A percentile compares a stretch with the other conserved stretches of the same genome.
Evolutionary conservation across 768 basidiomycete species (phyloP).

Genomic region (Ephemerocybe angulata): DNA sequence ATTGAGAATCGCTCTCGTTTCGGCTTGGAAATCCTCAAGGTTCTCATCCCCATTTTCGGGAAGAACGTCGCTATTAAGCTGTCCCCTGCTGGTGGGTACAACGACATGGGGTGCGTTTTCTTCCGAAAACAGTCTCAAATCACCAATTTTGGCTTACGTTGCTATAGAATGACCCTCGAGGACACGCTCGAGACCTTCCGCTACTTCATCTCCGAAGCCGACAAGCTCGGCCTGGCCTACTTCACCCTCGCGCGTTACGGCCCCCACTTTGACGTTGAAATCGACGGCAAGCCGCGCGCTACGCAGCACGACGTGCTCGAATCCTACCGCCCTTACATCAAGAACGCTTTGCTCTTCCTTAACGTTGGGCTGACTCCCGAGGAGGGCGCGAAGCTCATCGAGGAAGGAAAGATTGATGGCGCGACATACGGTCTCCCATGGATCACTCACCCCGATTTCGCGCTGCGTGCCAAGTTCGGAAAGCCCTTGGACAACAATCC

Average conservation of each 20-base stretch:
- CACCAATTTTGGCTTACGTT: background rate
- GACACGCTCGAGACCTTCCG: conserved; percentile 36
- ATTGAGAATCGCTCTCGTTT: conserved; percentile 56
- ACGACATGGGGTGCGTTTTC: conserved; percentile 16
- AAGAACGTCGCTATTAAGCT: conserved; percentile 15
- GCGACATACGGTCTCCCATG: conserved; percentile 34
- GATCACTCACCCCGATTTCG: conserved; percentile 39
- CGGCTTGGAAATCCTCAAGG: conserved; percentile 48
- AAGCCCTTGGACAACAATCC: conserved; percentile 23
- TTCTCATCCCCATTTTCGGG: conserved; percentile 14
- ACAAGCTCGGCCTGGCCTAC: conserved; percentile 25
- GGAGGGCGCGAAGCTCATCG: conserved; percentile 34
- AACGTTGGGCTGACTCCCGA: conserved; percentile 15
- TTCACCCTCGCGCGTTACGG: conserved; percentile 1
- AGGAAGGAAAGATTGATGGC: conserved; percentile 31
- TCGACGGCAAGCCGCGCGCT: conserved; percentile 14
- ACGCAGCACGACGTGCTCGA: conserved; percentile 18
- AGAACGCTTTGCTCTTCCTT: conserved; percentile 16
- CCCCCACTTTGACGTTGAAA: conserved; percentile 1
- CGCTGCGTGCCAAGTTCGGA: conserved; percentile 24
- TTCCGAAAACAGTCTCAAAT: background rate
- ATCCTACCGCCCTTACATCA: conserved; percentile 16
- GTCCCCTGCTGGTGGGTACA: conserved; percentile 15
- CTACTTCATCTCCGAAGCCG: conserved; percentile 35
- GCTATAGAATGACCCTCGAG: conserved; percentile 35